Percentiles rank a stretch among this genome's conserved stretches.
Conservation (phyloP, 495 filamentous ascomycete species). For the Aspergillus affinis region DNA sequence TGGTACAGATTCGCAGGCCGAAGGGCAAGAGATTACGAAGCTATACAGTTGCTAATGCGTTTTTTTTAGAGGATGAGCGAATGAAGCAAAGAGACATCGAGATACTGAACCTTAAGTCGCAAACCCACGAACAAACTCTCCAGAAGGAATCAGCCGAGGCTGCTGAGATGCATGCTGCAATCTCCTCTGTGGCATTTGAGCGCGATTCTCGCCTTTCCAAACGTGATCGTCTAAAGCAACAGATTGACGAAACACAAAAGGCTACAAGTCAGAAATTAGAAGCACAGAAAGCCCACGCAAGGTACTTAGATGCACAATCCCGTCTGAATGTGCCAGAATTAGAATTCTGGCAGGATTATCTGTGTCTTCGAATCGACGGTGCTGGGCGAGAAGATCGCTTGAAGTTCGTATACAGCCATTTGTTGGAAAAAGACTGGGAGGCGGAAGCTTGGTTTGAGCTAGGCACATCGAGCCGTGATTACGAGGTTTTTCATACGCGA, state of each 20-base stretch:
- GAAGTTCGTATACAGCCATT: conserved; percentile 88
- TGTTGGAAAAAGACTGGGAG: conserved; percentile 81
- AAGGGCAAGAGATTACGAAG: background rate
- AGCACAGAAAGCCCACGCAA: conserved; percentile 60
- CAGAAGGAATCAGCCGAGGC: conserved; percentile 85
- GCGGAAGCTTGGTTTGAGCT: conserved; percentile 93
- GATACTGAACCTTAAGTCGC: conserved; percentile 72
- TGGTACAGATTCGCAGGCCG: conserved; percentile 17
- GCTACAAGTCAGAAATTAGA: conserved; percentile 60
- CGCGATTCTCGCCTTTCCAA: conserved; percentile 71
- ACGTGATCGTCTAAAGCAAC: conserved; percentile 70
- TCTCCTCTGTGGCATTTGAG: conserved; percentile 69
- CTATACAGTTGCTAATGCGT: conserved; percentile 18
- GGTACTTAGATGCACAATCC: conserved; percentile 72
- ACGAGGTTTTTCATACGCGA: conserved; percentile 71
- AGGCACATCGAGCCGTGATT: conserved; percentile 75
- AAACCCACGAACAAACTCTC: conserved; percentile 74
- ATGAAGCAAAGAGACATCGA: conserved; percentile 87
- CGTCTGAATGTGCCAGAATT: conserved; percentile 87
- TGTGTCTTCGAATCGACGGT: conserved; percentile 88
- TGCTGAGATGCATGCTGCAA: conserved; percentile 80
- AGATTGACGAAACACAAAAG: conserved; percentile 77
- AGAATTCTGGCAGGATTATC: conserved; percentile 90
- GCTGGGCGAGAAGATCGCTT: conserved; percentile 79
- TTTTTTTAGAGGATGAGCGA: conserved; percentile 73